Evolutionary conservation across 805 yeast genomes (phyloP), one percentile per base, ranked within the genome.

Genomic region (Candida stauntonica): DNA sequence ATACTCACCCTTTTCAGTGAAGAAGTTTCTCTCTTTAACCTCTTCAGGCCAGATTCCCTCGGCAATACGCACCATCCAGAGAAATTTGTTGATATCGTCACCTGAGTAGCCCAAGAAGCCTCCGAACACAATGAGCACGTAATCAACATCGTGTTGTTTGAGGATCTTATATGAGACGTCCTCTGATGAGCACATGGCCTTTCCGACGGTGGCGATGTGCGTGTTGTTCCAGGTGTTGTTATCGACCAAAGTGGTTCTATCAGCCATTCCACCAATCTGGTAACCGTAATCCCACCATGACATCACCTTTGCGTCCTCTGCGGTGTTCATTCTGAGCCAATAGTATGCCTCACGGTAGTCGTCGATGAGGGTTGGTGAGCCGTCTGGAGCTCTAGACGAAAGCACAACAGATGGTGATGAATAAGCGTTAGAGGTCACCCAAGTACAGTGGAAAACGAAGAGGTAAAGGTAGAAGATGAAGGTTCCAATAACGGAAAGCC

Each of bases 201-300:
- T 88, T 55, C 99, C 99, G 39, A 93, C 99, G 13, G 96, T 88
- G 50, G 99, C 99, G 64, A 93, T 94, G 62, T 93, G 99, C 4
- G 99, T 93, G 70, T 93, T 93, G 63, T 93, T 93, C 99, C 99
- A 93, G 9, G 99, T 93, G 67, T 93, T 93, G 75, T 93, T 93
- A 64, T 93, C 99, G 28, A 94, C 99, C 52, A 93, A 72, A 5
- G 99, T 93, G 48, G 98, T 91, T 59, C 99, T 79, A 66, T 93
- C 99, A 32, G 99, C 99, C 98, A 93, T 93, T 47, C 99, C 99
- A 54, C 99, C 99, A 56, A 93, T 93, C 70, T 93, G 99, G 65
- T 93, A 93, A 39, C 99, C 99, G 59, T 94, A 94, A 70, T 94
- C 99, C 99, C 99, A 93, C 99, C 99, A 93, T 9, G 97, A 82